Base-by-base conservation (phyloP, 75 land plant genomes). In the Ceratopteris richardii region DNA sequence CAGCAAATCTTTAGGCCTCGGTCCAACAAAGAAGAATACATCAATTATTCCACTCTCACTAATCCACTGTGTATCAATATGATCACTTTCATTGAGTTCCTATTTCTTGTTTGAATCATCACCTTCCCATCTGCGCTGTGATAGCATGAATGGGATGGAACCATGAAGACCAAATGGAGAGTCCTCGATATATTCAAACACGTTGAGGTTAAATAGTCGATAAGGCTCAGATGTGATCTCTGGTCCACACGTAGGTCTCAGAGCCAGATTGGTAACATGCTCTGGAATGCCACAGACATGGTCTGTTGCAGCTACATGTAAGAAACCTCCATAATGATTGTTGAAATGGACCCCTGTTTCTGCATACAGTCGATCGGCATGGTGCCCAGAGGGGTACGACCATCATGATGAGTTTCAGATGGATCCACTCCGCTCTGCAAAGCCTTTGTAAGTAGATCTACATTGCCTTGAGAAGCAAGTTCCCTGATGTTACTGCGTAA, bases 121-220 rank as follows among this genome's bases (percentile, higher is more conserved):
- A 1, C 21, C 21, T 44, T 77, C 78, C 97, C 95, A 88, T 26
- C 95, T 71, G 23, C 86, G 79, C 53, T 94, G 98, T 0, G 91
- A 78, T 13, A 90, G 31, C 96, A 94, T 94, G 44, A 90, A 79
- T 0, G 98, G 98, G 42, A 94, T 64, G 0, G 96, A 78, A 1
- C 98, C 98, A 52, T 94, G 90, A 1, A 94, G 60, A 44, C 98
- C 98, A 56, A 94, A 94, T 0, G 98, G 96, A 5, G 98, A 90
- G 3, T 94, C 98, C 31, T 71, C 73, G 16, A 81, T 0, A 55
- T 83, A 94, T 71, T 94, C 98, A 31, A 94, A 94, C 21, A 94
- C 96, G 67, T 94, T 96, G 28, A 90, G 75, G 36, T 90, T 94
- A 54, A 90, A 94, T 37, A 94, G 63, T 21, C 98, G 68, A 67